Evolutionary conservation across 768 basidiomycete species (phyloP).

Genomic region (Boletus rufocinnamomeus): DNA sequence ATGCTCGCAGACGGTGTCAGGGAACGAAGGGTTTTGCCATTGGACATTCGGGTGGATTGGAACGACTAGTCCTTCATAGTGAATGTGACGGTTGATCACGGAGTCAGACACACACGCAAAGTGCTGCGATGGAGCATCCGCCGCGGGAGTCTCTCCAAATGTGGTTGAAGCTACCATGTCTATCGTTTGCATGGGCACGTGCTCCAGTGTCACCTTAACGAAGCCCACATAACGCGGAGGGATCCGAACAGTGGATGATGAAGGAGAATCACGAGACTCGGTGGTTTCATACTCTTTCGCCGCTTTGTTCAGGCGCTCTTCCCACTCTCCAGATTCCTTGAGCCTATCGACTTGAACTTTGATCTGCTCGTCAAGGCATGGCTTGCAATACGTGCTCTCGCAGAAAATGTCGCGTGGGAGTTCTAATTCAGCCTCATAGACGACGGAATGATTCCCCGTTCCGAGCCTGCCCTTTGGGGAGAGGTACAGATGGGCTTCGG

Average conservation of each 20-base stretch:
- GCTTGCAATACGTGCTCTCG: constrained; percentile 37
- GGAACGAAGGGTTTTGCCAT: constrained; percentile 23
- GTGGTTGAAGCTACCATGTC: not conserved
- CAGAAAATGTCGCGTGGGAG: constrained; percentile 46
- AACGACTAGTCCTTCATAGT: constrained; percentile 6
- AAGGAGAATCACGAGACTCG: not conserved
- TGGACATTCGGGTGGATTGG: constrained; percentile 13
- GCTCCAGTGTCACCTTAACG: constrained; percentile 1
- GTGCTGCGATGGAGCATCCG: not conserved
- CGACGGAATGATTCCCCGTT: constrained; percentile 51
- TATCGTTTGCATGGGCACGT: constrained; percentile 1
- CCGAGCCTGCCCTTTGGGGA: constrained; percentile 40
- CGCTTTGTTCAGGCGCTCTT: constrained; percentile 1
- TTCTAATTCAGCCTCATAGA: constrained; percentile 51
- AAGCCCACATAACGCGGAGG: constrained; percentile 11
- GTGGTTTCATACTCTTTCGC: not conserved
- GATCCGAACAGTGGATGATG: constrained; percentile 1
- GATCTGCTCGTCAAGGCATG: constrained; percentile 41
- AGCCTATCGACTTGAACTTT: constrained; percentile 13
- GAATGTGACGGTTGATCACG: not conserved
- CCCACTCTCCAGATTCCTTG: constrained; percentile 20
- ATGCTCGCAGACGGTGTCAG: constrained; percentile 18
- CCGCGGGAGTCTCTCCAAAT: not conserved
- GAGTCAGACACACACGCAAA: not conserved
- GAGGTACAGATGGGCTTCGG: constrained; percentile 53